Evolutionary conservation across 2,329 filamentous ascomycete species (phyloP), one percentile per base, ranked within the genome.

Genomic region (Aspergillus quadricinctus): DNA sequence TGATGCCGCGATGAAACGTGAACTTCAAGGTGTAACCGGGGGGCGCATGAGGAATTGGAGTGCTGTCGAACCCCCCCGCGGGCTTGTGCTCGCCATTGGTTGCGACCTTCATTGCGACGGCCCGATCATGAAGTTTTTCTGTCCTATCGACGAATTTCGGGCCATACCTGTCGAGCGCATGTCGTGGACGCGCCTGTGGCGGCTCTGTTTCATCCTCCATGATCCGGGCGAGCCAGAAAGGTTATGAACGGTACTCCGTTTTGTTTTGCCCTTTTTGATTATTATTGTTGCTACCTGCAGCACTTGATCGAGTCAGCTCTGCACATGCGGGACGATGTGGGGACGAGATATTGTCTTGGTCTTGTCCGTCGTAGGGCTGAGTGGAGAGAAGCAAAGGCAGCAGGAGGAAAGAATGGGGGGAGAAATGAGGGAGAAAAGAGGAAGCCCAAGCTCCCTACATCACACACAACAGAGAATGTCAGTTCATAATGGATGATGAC

Each of bases 11-110:
- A 72, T 93, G 88, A 70, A 97, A 90, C 51, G 86, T 92, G 75
- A 97, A 88, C 69, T 87, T 88, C 61, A 97, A 71, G 0, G 90
- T 96, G 75, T 89, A 97, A 27, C 92, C 92, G 7, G 87, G 85
- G 8, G 88, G 86, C 4, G 85, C 86, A 65, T 83, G 75, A 0
- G 90, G 90, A 8, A 96, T 79, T 1, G 91, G 90, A 0, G 90
- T 96, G 37, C 78, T 72, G 72, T 96, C 92, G 71, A 85, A 94
- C 35, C 92, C 92, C 29, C 92, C 92, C 0, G 87, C 83, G 0
- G 89, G 90, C 31, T 80, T 51, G 5, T 61, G 45, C 58, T 57
- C 56, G 23, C 52, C 49, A 49, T 50, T 54, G 19, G 49, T 27
- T 45, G 53, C 57, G 23, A 60, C 61, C 41, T 61, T 69, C 61